These are phyloP conservation scores for Xanthoconium separans DNA, from an alignment of 1,284 basidiomycete genomes.

Conservation along the genomic window DNA sequence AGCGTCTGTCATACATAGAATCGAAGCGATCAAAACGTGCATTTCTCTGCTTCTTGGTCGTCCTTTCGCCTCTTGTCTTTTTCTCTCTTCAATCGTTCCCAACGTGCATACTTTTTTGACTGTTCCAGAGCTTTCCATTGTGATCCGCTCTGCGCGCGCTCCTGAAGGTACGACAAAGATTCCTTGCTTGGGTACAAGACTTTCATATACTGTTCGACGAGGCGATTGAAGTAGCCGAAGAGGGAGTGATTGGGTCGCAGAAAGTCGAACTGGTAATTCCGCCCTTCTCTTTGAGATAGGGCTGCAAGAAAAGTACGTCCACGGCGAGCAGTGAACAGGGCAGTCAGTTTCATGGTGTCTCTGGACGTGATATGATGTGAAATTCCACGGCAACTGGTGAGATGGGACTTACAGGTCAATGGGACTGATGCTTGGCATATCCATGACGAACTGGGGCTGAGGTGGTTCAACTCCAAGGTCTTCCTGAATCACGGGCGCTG, in stretches of 20 bases:
- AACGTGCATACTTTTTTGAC: constrained; percentile 79
- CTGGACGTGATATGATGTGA: constrained; percentile 41
- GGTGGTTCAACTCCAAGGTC: constrained; percentile 81
- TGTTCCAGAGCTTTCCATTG: constrained; percentile 81
- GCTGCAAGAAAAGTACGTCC: constrained; percentile 86
- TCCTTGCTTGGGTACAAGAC: constrained; percentile 84
- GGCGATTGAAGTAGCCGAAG: constrained; percentile 94
- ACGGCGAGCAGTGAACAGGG: constrained; percentile 91
- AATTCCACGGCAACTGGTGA: not conserved
- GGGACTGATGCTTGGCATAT: constrained; percentile 86
- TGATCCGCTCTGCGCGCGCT: constrained; percentile 56
- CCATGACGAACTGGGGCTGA: constrained; percentile 81
- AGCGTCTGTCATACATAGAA: constrained; percentile 9
- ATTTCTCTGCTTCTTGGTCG: constrained; percentile 85
- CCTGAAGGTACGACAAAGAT: constrained; percentile 67
- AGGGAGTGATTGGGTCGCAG: constrained; percentile 93
- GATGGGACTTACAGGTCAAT: constrained; percentile 78
- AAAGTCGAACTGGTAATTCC: constrained; percentile 99
- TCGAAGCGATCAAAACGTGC: constrained; percentile 42
- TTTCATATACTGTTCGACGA: constrained; percentile 95
- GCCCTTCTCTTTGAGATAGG: constrained; percentile 85
- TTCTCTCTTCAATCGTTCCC: constrained; percentile 84
- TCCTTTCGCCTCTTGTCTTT: constrained; percentile 85
- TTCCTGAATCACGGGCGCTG: constrained; percentile 37
- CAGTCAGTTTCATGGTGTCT: constrained; percentile 91